phyloP scores from a whole-genome alignment of 2,329 filamentous ascomycete species.

The Torrubiellomyces zombiae region DNA sequence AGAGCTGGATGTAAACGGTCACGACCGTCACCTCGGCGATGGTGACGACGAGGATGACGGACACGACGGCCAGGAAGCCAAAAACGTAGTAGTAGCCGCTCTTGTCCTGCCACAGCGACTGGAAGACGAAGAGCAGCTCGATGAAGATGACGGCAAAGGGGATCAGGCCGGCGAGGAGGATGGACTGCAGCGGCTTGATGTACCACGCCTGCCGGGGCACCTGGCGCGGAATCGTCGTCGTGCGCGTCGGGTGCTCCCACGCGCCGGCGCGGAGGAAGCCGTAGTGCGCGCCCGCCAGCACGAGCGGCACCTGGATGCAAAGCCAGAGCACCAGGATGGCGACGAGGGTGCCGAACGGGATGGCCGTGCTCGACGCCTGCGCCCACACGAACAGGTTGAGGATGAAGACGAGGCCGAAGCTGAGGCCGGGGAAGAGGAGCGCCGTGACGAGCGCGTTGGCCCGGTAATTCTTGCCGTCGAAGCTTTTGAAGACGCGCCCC shows the following conservation, averaged over 20 bases:
- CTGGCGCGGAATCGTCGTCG: conserved; percentile 52
- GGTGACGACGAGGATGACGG: conserved; percentile 54
- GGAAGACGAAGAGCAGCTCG: conserved; percentile 73
- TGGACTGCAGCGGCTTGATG: conserved; percentile 41
- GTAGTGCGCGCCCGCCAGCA: conserved; percentile 65
- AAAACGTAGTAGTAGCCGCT: conserved; percentile 87
- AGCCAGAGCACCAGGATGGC: conserved; percentile 65
- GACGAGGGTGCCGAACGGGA: conserved; percentile 66
- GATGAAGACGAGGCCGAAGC: conserved; percentile 60
- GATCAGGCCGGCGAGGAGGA: conserved; percentile 58
- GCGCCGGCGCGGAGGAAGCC: conserved; percentile 50
- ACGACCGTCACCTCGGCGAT: conserved; percentile 75
- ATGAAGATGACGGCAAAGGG: conserved; percentile 83
- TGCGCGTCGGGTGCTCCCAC: conserved; percentile 74
- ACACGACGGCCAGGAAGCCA: conserved; percentile 65
- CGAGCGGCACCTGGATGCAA: conserved; percentile 69
- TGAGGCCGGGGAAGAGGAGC: conserved; percentile 59
- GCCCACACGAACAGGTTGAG: conserved; percentile 84
- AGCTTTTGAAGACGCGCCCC: conserved; percentile 66
- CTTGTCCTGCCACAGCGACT: conserved; percentile 80
- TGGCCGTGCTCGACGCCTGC: conserved; percentile 72
- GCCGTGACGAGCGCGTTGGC: conserved; percentile 67
- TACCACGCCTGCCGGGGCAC: conserved; percentile 67
- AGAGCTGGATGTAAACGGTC: conserved; percentile 67
- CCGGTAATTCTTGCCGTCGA: conserved; percentile 57